Percentiles rank a stretch among this genome's conserved stretches.
These are phyloP conservation scores for Cystobasidium pallidum DNA, from an alignment of 1,284 basidiomycete species.

Conservation along the genomic window DNA sequence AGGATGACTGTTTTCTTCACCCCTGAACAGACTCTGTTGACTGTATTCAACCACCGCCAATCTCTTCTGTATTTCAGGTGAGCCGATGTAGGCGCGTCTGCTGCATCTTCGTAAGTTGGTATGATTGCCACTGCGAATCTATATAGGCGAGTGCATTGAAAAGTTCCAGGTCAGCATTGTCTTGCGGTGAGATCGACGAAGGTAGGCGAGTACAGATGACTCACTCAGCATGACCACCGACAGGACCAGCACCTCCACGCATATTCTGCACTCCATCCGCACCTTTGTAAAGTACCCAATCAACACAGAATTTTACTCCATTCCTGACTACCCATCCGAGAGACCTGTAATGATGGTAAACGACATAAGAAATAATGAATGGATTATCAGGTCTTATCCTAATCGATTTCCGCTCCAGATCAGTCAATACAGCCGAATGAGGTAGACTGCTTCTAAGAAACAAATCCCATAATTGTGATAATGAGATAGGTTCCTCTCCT, in stretches of 20 bases:
- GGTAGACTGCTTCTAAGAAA: constrained; percentile 18
- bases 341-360: constrained; percentile 93
- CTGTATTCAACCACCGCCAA: constrained; percentile 96
- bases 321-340: constrained; percentile 97
- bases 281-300: constrained; percentile 85
- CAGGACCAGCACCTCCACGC: constrained; percentile 69
- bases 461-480: constrained; percentile 39
- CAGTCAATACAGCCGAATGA: neutral
- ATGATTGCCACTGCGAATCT: constrained; percentile 88
- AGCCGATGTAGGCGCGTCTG: constrained; percentile 68
- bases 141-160: neutral
- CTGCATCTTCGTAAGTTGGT: constrained; percentile 82
- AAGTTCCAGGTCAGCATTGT: neutral
- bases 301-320: constrained; percentile 96
- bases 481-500: constrained; percentile 5
- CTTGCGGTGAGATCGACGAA: neutral
- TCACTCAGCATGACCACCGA: constrained; percentile 93
- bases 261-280: constrained; percentile 32
- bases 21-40: constrained; percentile 94
- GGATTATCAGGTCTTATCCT: constrained; percentile 72
- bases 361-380: constrained; percentile 85
- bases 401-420: neutral
- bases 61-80: constrained; percentile 61
- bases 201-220: constrained; percentile 52
- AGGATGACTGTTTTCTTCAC: constrained; percentile 95